Conservation (phyloP, 495 filamentous ascomycete species). For the Hyaloscypha finlandica region DNA sequence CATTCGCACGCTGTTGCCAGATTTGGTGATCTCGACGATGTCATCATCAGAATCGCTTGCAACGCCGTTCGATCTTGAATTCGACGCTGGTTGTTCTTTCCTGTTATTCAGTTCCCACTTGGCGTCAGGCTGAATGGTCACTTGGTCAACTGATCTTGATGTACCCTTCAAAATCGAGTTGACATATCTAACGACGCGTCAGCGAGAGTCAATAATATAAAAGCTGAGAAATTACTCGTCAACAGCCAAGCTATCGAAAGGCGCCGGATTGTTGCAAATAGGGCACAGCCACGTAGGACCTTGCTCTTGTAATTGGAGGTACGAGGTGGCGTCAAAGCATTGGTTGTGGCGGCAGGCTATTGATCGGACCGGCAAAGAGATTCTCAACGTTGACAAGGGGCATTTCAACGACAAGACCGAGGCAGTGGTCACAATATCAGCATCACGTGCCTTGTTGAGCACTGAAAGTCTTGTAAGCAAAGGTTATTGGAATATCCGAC, state of each 20-base stretch:
- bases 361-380: constrained; percentile 78
- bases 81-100: constrained; percentile 26
- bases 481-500: not conserved
- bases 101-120: constrained; percentile 61
- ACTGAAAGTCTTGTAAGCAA: constrained; percentile 50
- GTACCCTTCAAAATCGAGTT: constrained; percentile 79
- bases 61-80: constrained; percentile 27
- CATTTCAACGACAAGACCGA: constrained; percentile 89
- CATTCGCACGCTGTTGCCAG: constrained; percentile 34
- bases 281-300: constrained; percentile 94
- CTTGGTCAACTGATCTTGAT: constrained; percentile 69
- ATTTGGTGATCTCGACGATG: constrained; percentile 66
- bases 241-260: constrained; percentile 78
- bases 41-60: constrained; percentile 56
- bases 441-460: constrained; percentile 76
- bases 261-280: constrained; percentile 80
- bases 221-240: constrained; percentile 68
- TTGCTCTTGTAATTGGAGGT: constrained; percentile 92
- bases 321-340: constrained; percentile 94
- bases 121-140: constrained; percentile 87
- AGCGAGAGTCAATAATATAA: not conserved
- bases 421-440: constrained; percentile 85
- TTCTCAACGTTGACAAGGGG: constrained; percentile 81
- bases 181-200: constrained; percentile 67
- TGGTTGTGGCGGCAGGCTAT: constrained; percentile 83